Base-by-base conservation (phyloP, 2,329 filamentous ascomycete species). In the Seiridium unicorne region DNA sequence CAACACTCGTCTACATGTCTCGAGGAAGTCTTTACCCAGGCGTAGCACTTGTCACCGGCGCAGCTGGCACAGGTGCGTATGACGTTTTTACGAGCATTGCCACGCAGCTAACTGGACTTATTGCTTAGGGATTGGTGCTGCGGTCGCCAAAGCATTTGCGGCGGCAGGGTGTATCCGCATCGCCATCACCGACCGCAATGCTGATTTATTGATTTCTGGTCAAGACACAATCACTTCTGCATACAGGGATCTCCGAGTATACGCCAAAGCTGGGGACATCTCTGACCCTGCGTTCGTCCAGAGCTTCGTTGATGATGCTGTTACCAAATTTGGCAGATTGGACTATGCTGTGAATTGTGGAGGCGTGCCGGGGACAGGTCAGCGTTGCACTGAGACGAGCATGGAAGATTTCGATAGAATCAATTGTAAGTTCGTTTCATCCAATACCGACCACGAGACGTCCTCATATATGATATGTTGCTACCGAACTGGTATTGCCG, bases 281-380 rank as follows among this genome's bases (percentile, higher is more conserved):
- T 73, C 81, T 0, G 75, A 81, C 32, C 77, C 81, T 47, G 55
- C 56, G 0, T 84, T 81, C 61, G 75, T 79, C 38, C 68, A 74
- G 3, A 65, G 66, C 0, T 74, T 82, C 18, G 70, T 70, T 31
- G 67, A 64, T 44, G 70, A 73, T 1, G 68, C 73, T 0, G 68
- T 68, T 3, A 62, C 64, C 0, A 63, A 59, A 1, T 82, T 84
- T 60, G 69, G 70, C 0, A 77, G 84, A 7, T 67, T 87, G 3
- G 84, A 87, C 65, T 86, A 86, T 66, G 78, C 78, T 0, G 80
- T 86, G 4, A 83, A 82, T 59, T 84, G 82, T 58, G 84, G 83
- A 0, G 84, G 84, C 0, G 75, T 86, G 3, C 66, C 82, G 3
- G 79, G 80, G 6, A 69, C 72, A 4, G 69, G 73, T 6, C 72